phyloP scores from a whole-genome alignment of 139 green algal species.

The Chlorokybus atmophyticus region DNA sequence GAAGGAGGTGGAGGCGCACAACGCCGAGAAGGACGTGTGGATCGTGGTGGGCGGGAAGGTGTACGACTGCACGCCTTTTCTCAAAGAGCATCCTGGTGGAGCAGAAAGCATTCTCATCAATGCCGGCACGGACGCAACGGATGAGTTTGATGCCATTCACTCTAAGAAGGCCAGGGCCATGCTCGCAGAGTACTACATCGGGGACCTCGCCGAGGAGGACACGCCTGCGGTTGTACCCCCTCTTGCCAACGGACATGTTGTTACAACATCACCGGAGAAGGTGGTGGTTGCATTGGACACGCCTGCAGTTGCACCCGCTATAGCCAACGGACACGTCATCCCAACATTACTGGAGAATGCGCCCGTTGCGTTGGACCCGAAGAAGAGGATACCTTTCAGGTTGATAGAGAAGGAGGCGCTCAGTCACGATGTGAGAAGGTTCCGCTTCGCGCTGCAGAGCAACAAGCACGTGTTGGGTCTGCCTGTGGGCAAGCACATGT shows the following conservation, averaged over 20 bases:
- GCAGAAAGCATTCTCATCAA: conserved; percentile 40
- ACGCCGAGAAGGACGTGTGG: conserved; percentile 60
- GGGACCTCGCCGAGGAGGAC: no score
- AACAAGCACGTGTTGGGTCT: conserved; percentile 76
- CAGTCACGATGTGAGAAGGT: conserved; percentile 68
- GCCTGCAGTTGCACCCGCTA: no score
- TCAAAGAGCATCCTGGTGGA: conserved; percentile 39
- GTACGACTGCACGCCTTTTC: conserved; percentile 38
- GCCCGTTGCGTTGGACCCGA: conserved; percentile 55
- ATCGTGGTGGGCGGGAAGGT: conserved; percentile 78
- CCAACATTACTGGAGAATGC: background rate
- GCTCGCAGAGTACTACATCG: conserved; percentile 36
- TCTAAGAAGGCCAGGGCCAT: conserved; percentile 30
- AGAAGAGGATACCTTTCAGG: conserved; percentile 58
- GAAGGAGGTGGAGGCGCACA: conserved; percentile 62
- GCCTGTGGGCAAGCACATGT: conserved; percentile 86
- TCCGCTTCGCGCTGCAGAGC: conserved; percentile 83
- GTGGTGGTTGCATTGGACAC: no score
- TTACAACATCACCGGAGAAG: no score
- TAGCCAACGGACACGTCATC: no score
- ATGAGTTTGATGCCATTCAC: conserved; percentile 46
- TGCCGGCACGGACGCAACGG: conserved; percentile 36
- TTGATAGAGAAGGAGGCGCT: conserved; percentile 65
- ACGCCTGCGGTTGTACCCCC: no score
- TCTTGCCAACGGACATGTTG: no score